Base-by-base conservation (phyloP, 2,329 filamentous ascomycete genomes). In the Colletotrichum ledebouriae region DNA sequence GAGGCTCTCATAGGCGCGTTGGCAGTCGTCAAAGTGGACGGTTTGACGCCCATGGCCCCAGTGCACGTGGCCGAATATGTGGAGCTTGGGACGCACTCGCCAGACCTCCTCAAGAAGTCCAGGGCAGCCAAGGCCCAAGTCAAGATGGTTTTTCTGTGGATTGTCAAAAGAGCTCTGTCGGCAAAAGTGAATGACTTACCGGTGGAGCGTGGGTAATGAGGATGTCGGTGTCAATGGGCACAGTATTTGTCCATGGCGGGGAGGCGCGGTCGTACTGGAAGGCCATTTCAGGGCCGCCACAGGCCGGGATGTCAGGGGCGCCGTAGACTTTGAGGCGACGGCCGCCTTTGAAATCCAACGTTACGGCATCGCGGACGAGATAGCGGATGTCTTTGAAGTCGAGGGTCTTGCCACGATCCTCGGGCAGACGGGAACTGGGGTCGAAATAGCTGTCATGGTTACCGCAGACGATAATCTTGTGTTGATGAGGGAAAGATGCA, bases 401-500 rank as follows among this genome's bases (percentile, higher is more conserved):
- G 15, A 94, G 83, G 34, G 77, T 78, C 70, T 81, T 80, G n/a
- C 82, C 75, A 20, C 84, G 83, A 75, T 93, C 89, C 52, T 86
- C 82, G 10, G 84, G 79, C 15, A 77, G 78, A 4, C 92, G 85
- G 13, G 88, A 89, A 39, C 84, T 83, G 25, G 87, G 83, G 78
- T 97, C 95, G 70, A 97, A 92, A 82, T 89, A 97, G 73, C 89
- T 90, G 76, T 98, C 95, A 78, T 98, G 95, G 76, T 98, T 98
- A 1, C 95, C 95, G 37, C 89, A 89, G 37, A 98, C 89, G 41
- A 94, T 87, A 25, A 98, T 84, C 78, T 97, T 97, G 78, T 97
- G 86, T 41, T 81, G 80, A 75, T 97, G 94, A 0, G 93, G 92
- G 7, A 94, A 86, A 3, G 83, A 82, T 53, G 84, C 86, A 12